Percentiles rank a stretch among this genome's conserved stretches.
Conservation (phyloP, 169 alveolate species). For the Cryptosporidium viatorum region DNA sequence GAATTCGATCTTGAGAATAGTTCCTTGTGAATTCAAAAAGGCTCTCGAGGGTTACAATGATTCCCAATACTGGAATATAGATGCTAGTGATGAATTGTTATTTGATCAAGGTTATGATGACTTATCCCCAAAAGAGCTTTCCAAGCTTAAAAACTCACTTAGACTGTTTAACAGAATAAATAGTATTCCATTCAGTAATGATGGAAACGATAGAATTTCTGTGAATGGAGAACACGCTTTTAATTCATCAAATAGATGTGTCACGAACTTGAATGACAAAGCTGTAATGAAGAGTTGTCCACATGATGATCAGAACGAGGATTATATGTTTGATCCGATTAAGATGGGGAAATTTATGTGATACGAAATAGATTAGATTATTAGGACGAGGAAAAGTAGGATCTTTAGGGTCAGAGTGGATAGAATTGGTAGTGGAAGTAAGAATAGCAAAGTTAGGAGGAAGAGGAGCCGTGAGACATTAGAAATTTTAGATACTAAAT, state of each 20-base stretch:
- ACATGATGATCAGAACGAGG: background rate
- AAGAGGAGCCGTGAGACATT: background rate
- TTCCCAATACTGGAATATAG: constrained; percentile 54
- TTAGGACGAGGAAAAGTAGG: no score
- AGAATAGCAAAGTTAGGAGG: background rate
- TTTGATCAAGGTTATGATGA: constrained; percentile 29
- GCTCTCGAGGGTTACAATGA: constrained; percentile 43
- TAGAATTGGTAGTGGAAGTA: no score
- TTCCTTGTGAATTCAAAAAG: constrained; percentile 42
- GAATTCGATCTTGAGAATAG: constrained; percentile 48
- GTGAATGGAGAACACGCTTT: constrained; percentile 51
- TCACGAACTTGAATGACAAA: constrained; percentile 51
- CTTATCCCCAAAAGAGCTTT: background rate
- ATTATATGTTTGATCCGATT: constrained; percentile 27
- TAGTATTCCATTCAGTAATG: constrained; percentile 12
- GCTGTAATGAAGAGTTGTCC: constrained; percentile 75
- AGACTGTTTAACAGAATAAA: constrained; percentile 10
- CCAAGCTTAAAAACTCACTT: constrained; percentile 36
- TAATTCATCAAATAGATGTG: constrained; percentile 34
- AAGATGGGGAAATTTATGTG: constrained; percentile 7
- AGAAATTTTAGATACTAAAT: background rate
- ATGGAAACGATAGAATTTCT: constrained; percentile 34
- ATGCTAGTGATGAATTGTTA: constrained; percentile 16
- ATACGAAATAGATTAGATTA: no score
- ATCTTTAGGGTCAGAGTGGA: no score